Evolutionary conservation across 1,284 basidiomycete species (phyloP).

Genomic region (Cryptococcus jaspeensis): DNA sequence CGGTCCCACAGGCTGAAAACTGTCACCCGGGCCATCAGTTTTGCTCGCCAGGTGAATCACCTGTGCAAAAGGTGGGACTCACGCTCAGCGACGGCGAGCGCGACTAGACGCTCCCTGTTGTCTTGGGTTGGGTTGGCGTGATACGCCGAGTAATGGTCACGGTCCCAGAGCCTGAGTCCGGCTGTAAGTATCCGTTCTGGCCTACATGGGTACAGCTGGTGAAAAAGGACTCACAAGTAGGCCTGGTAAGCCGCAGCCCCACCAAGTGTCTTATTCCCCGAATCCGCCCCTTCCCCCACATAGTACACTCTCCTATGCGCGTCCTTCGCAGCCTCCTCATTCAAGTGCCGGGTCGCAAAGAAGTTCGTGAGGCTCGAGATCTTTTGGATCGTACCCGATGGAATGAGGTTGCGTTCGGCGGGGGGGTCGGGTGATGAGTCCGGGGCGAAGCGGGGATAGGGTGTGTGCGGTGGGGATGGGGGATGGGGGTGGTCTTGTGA

Average conservation of each 20-base stretch:
- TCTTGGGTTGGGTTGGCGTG: conserved; percentile 31
- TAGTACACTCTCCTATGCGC: conserved; percentile 44
- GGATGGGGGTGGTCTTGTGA: conserved; percentile 3
- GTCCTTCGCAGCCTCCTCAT: conserved; percentile 37
- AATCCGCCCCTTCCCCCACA: conserved; percentile 31
- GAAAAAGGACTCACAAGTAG: conserved; percentile 32
- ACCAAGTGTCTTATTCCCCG: conserved; percentile 40
- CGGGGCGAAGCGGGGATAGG: neutral
- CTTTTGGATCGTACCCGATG: conserved; percentile 15
- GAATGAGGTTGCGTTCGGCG: neutral
- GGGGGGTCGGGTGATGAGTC: neutral
- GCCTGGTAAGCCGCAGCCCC: conserved; percentile 49
- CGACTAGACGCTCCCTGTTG: conserved; percentile 40
- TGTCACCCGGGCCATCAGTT: conserved; percentile 4
- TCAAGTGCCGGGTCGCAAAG: conserved; percentile 39
- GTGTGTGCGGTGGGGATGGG: conserved; percentile 6
- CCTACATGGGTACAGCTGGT: neutral
- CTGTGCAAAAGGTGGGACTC: conserved; percentile 13
- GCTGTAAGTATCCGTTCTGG: neutral
- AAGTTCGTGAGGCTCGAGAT: conserved; percentile 34
- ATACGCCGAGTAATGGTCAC: conserved; percentile 40
- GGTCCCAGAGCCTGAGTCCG: conserved; percentile 36
- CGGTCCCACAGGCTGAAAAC: conserved; percentile 44
- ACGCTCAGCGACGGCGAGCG: conserved; percentile 46
- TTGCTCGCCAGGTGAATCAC: neutral